These are phyloP conservation scores for Nannochloris sp. DNA, from an alignment of 139 green algal genomes.

Conservation along the genomic window DNA sequence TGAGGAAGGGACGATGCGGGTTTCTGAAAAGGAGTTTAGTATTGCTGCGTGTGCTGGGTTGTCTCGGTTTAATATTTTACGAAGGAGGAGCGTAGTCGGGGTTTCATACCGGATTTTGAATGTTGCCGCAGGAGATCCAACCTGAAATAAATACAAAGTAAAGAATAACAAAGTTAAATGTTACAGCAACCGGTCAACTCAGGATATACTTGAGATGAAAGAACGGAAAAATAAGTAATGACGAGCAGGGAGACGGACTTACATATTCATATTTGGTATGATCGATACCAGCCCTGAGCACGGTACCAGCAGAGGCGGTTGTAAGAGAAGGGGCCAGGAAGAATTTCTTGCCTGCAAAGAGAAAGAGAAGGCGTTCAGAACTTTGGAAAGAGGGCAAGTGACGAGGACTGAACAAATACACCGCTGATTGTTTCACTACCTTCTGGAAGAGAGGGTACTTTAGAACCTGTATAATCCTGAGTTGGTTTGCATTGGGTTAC, in stretches of 20 bases:
- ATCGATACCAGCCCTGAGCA: not conserved
- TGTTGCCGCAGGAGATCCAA: not conserved
- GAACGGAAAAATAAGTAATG: too few relatives aligned
- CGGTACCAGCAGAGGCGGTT: not conserved
- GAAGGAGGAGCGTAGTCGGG: not conserved
- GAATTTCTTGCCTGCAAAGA: constrained; percentile 1
- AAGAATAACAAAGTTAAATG: too few relatives aligned
- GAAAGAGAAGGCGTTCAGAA: too few relatives aligned
- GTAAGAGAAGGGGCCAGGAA: not conserved
- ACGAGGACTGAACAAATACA: too few relatives aligned
- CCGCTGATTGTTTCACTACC: too few relatives aligned
- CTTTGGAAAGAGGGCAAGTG: too few relatives aligned
- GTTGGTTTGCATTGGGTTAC: not conserved
- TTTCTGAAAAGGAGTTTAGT: not conserved
- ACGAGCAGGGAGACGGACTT: too few relatives aligned
- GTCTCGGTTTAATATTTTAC: not conserved
- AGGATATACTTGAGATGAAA: too few relatives aligned
- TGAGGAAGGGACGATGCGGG: not conserved
- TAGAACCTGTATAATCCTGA: not conserved
- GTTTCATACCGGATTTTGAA: not conserved
- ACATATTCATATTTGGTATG: too few relatives aligned
- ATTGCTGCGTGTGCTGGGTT: not conserved
- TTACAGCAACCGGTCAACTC: too few relatives aligned
- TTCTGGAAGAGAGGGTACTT: not conserved
- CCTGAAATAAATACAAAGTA: not conserved